A percentile compares a stretch with the other conserved stretches of the same genome.
Conservation (phyloP, 768 basidiomycete species). For the Gyrodon lividus region DNA sequence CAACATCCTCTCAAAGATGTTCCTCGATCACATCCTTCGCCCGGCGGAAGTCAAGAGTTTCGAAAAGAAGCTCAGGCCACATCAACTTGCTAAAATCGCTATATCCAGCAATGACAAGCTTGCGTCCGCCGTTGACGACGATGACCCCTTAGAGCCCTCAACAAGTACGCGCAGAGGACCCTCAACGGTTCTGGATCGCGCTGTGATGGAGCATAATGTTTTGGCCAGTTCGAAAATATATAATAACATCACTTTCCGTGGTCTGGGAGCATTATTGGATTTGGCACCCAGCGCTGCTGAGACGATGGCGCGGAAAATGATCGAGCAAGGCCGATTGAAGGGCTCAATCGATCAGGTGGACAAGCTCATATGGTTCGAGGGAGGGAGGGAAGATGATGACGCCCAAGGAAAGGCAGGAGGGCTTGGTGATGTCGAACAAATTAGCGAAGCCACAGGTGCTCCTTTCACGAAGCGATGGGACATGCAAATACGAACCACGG, state of each 20-base stretch:
- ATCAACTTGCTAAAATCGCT: slow-evolving; percentile 91
- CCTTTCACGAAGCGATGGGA: slow-evolving; percentile 97
- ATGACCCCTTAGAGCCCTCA: slow-evolving; percentile 51
- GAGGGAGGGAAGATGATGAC: slow-evolving; percentile 80
- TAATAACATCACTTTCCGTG: slow-evolving; percentile 94
- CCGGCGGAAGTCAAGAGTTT: slow-evolving; percentile 88
- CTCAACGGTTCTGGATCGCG: slow-evolving; percentile 92
- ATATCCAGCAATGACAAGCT: slow-evolving; percentile 82
- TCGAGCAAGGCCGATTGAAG: slow-evolving; percentile 91
- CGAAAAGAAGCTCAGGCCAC: slow-evolving; percentile 80
- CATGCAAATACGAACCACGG: slow-evolving; percentile 84
- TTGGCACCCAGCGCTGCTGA: slow-evolving; percentile 92
- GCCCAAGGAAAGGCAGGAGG: slow-evolving; percentile 95
- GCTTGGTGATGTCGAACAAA: slow-evolving; percentile 82
- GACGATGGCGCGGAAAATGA: slow-evolving; percentile 98
- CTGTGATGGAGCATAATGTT: slow-evolving; percentile 98
- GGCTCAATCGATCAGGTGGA: slow-evolving; percentile 97
- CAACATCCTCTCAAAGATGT: slow-evolving; percentile 96
- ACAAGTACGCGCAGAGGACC: slow-evolving; percentile 85
- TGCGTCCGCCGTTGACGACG: slow-evolving; percentile 63
- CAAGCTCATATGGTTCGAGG: slow-evolving; percentile 91
- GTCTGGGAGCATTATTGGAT: slow-evolving; percentile 87
- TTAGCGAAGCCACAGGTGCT: slow-evolving; percentile 83
- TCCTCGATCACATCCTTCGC: slow-evolving; percentile 94
- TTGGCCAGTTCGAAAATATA: slow-evolving; percentile 96